Evolutionary conservation across 352 stramenopile species (phyloP).

Genomic region (Globisporangium parvum): DNA sequence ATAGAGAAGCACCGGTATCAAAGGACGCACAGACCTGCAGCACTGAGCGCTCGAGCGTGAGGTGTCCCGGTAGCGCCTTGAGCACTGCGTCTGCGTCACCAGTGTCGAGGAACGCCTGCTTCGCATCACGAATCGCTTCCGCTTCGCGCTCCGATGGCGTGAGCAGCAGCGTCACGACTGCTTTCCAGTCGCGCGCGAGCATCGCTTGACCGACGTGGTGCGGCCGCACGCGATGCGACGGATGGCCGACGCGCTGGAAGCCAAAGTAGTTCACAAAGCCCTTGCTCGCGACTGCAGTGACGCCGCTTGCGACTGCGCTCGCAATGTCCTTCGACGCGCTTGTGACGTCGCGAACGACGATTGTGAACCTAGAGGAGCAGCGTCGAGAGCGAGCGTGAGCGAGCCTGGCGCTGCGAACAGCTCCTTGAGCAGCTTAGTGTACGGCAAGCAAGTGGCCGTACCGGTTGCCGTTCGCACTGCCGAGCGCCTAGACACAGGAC

Average conservation of each 20-base stretch:
- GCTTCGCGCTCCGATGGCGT: constrained; percentile 29
- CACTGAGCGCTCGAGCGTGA: constrained; percentile 47
- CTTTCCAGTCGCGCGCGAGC: constrained; percentile 52
- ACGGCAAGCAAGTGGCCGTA: constrained; percentile 3
- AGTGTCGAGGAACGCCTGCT: constrained; percentile 39
- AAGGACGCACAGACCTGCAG: constrained; percentile 51
- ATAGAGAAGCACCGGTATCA: too few relatives aligned
- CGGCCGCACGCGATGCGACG: constrained; percentile 32
- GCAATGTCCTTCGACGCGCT: constrained; percentile 11
- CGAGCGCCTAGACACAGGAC: constrained; percentile 25
- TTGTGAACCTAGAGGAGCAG: constrained; percentile 33
- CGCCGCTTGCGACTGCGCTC: constrained; percentile 14
- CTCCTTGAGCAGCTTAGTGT: neutral
- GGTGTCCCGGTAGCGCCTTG: constrained; percentile 38
- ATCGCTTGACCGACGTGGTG: constrained; percentile 73
- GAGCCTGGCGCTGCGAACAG: too few relatives aligned
- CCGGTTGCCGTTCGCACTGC: constrained; percentile 48
- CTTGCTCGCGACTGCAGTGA: constrained; percentile 24
- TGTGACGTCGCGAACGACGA: constrained; percentile 35
- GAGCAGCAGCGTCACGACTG: constrained; percentile 42
- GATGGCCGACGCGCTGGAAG: constrained; percentile 65
- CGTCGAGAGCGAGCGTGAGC: neutral
- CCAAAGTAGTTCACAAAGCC: constrained; percentile 84
- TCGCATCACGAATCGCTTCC: constrained; percentile 26
- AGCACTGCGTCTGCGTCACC: constrained; percentile 46